Evolutionary conservation across 768 basidiomycete species (phyloP), one percentile per base, ranked within the genome.

Genomic region (Galerina marginata): DNA sequence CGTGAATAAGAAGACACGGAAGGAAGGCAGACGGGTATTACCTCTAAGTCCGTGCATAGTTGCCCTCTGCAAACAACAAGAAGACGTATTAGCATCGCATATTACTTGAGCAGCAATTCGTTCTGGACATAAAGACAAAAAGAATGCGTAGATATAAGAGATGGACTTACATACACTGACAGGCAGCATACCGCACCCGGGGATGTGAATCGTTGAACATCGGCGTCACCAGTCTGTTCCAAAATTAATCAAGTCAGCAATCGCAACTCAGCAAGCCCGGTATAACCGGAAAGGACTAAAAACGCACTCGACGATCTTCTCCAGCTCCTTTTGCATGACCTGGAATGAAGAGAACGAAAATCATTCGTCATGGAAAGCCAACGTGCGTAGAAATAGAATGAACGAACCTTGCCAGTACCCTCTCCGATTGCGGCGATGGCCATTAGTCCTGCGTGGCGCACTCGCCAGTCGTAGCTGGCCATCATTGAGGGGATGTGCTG

Each of bases 11-110:
- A 9, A n/a, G 16, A 10, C 20, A 20, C 20, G 2, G 20, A 20
- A 20, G 20, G 20, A 5, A 29, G 3, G 6, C 36, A 6, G 12
- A 54, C 78, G 50, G 29, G 29, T 29, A 29, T 3, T 71, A 91
- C 92, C 77, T 93, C 92, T 45, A 95, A 79, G 75, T 96, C 94
- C 4, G 92, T 93, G 70, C 94, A 95, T 4, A 96, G 77, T 70
- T 95, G 94, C 0, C 94, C 94, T 48, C 93, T 92, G 64, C 23
- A 49, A 56, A 10, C 4, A 42, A 45, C n/a, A n/a, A n/a, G n/a
- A n/a, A n/a, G n/a, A n/a, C n/a, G n/a, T n/a, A 29, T 4, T 40
- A 53, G 39, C 29, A 14, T 29, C 38, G 3, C 11, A 49, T 33
- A 33, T 25, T 37, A 6, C 14, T 14, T 40, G 4, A 40, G 38